phyloP scores from a whole-genome alignment of 1,284 basidiomycete species.

The Cutaneotrichosporon sp. region DNA sequence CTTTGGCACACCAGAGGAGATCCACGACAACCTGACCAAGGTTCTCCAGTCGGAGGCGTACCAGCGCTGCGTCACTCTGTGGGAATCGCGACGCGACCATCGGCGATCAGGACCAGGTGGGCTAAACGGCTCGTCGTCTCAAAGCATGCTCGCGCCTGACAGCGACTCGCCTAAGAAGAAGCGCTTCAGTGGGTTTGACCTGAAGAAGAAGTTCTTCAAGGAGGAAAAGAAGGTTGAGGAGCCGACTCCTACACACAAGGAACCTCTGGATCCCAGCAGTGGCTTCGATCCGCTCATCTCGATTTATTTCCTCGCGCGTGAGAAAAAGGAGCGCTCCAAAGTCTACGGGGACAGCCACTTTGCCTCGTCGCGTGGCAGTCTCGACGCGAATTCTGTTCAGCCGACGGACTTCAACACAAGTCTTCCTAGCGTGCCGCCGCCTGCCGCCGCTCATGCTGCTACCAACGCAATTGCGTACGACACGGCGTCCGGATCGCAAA shows the following conservation, averaged over 20 bases:
- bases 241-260: conserved; percentile 30
- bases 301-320: conserved; percentile 91
- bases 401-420: conserved; percentile 65
- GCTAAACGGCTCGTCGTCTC: conserved; percentile 20
- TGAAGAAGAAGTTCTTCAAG: conserved; percentile 86
- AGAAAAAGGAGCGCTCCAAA: conserved; percentile 89
- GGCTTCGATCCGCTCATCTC: conserved; percentile 94
- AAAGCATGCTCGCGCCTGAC: conserved; percentile 23
- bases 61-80: conserved; percentile 63
- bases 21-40: conserved; percentile 66
- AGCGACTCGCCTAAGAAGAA: conserved; percentile 49
- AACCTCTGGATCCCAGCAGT: conserved; percentile 70
- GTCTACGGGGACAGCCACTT: conserved; percentile 92
- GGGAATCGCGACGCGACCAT: conserved; percentile 64
- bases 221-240: conserved; percentile 47
- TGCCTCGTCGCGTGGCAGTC: conserved; percentile 75
- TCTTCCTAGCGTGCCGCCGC: conserved; percentile 71
- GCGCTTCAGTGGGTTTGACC: conserved; percentile 88
- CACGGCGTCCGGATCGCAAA: conserved; percentile 35
- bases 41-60: conserved; percentile 79
- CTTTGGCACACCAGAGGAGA: conserved; percentile 83
- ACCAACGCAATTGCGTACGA: conserved; percentile 44
- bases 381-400: conserved; percentile 23
- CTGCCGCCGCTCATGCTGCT: conserved; percentile 55
- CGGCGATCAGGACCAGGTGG: conserved; percentile 24